A percentile compares a stretch with the other conserved stretches of the same genome.
phyloP scores from a whole-genome alignment of 441 rosid genomes.

The Populus hybrid region DNA sequence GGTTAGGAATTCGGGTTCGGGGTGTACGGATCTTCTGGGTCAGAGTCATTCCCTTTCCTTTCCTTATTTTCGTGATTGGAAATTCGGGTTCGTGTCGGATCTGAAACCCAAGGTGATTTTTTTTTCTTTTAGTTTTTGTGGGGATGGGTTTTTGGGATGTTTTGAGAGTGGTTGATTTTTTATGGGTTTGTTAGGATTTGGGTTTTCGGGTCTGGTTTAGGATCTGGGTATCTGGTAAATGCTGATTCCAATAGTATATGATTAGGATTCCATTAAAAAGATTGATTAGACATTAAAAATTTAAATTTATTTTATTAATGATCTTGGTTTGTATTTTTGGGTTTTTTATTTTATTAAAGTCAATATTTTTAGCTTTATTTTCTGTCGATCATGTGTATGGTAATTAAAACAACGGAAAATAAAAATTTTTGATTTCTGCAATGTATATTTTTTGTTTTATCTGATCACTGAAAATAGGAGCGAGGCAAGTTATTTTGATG shows the following conservation, averaged over 20 bases:
- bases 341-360: background rate
- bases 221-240: background rate
- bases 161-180: background rate
- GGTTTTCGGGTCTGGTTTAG: background rate
- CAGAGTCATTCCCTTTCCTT: constrained; percentile 52
- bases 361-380: background rate
- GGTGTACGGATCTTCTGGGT: constrained; percentile 53
- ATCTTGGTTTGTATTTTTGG: background rate
- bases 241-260: constrained; percentile 5
- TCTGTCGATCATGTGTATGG: background rate
- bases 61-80: constrained; percentile 71
- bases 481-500: background rate
- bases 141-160: background rate
- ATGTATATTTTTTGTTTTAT: no score
- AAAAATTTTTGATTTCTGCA: background rate
- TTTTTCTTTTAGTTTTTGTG: background rate
- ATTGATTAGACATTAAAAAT: background rate
- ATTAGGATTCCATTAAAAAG: background rate
- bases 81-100: constrained; percentile 54
- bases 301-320: background rate
- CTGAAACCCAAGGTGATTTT: constrained; percentile 67
- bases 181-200: background rate
- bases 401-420: no score
- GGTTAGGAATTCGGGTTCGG: constrained; percentile 20
- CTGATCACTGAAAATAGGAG: background rate